These are phyloP conservation scores for Sclerotinia sclerotiorum DNA, from an alignment of 2,329 filamentous ascomycete species.

Conservation along the genomic window DNA sequence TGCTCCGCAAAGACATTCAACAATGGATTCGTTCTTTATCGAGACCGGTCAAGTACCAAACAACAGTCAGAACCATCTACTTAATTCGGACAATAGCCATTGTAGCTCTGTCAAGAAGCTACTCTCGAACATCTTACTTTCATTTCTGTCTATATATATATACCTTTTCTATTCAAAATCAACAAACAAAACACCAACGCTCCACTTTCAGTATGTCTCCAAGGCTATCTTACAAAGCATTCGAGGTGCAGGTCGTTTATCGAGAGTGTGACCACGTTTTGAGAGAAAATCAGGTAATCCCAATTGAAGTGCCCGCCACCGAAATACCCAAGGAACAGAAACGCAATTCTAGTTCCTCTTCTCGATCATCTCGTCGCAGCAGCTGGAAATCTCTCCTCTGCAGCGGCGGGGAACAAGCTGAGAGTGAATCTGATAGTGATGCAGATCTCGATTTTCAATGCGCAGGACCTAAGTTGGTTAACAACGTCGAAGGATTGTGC, in stretches of 20 bases:
- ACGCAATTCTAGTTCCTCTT: background rate
- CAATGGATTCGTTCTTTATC: background rate
- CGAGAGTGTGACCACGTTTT: constrained; percentile 3
- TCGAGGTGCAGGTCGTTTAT: constrained; percentile 7
- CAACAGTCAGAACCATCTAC: background rate
- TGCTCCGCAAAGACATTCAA: background rate
- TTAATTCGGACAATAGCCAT: constrained; percentile 11
- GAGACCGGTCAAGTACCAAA: background rate
- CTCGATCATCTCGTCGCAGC: constrained; percentile 7
- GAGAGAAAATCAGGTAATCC: constrained; percentile 2
- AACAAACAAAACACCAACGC: background rate
- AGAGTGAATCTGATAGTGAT: constrained; percentile 14
- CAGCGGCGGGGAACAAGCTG: background rate
- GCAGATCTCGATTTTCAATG: constrained; percentile 3
- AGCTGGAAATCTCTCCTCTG: constrained; percentile 18
- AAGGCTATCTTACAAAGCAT: background rate
- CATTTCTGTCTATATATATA: background rate
- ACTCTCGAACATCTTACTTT: background rate
- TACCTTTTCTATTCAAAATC: background rate
- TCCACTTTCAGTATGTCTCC: constrained; percentile 1
- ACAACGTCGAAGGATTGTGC: background rate
- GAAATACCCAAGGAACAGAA: background rate
- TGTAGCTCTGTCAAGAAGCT: background rate
- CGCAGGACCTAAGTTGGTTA: background rate
- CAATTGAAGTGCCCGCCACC: background rate